Evolutionary conservation across 1,284 basidiomycete species (phyloP).

Genomic region (Puccinia polysora): DNA sequence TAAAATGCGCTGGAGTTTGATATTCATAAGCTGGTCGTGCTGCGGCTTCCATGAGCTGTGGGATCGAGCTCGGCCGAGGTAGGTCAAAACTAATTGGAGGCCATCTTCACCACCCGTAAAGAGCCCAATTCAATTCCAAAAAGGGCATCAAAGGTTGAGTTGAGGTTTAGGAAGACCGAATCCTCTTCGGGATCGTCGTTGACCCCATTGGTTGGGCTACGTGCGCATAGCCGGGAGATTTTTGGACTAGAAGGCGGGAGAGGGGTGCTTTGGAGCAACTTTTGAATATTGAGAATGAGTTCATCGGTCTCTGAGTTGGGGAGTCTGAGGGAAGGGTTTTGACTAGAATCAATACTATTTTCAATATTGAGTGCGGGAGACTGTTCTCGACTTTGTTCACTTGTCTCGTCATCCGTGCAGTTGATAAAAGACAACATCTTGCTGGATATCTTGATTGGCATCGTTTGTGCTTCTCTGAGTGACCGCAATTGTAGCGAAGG

Average conservation of each 20-base stretch:
- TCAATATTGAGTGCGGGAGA: no score
- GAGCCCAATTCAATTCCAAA: neutral
- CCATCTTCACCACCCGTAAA: neutral
- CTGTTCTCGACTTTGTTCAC: no score
- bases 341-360: no score
- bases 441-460: no score
- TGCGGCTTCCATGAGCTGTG: neutral
- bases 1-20: slow-evolving; percentile 2
- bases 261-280: no score
- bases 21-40: neutral
- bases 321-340: no score
- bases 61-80: neutral
- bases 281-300: no score
- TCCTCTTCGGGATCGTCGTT: neutral
- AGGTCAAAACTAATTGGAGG: neutral
- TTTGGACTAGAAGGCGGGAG: neutral
- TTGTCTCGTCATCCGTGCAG: no score
- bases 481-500: no score
- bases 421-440: no score
- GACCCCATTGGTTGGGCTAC: slow-evolving; percentile 5
- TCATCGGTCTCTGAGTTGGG: neutral
- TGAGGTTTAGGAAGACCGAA: neutral
- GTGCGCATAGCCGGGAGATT: neutral
- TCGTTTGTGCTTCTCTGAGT: neutral
- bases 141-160: neutral